These are phyloP conservation scores for Fusarium subtropicale DNA, from an alignment of 2,329 filamentous ascomycete genomes.

Conservation along the genomic window DNA sequence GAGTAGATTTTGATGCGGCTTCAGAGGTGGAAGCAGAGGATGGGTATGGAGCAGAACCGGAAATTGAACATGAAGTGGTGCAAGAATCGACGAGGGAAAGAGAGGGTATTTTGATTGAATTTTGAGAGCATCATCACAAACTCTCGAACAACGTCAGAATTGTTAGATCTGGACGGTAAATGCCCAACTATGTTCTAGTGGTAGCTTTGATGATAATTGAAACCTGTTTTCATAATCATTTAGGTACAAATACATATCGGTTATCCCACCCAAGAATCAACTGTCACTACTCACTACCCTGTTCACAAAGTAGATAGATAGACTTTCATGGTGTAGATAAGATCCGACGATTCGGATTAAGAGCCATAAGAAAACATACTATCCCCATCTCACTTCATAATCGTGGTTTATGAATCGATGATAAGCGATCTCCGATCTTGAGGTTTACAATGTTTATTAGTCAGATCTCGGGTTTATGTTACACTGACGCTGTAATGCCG, in stretches of 20 bases:
- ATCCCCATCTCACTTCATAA: background rate
- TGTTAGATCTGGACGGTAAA: background rate
- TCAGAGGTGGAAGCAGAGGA: slow-evolving; percentile 4
- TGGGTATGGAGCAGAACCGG: slow-evolving; percentile 4
- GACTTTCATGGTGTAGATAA: background rate
- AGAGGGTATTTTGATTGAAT: slow-evolving; percentile 31
- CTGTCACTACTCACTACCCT: background rate
- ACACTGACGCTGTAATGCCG: slow-evolving; percentile 10
- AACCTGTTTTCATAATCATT: background rate
- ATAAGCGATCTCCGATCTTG: background rate
- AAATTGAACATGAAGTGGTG: background rate
- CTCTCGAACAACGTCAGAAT: background rate
- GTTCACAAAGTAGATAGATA: background rate
- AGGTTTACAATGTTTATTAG: background rate
- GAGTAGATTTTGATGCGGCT: background rate
- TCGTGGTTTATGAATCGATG: background rate
- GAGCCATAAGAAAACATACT: background rate
- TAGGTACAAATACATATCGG: background rate
- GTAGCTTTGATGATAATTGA: background rate
- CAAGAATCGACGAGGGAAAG: slow-evolving; percentile 1
- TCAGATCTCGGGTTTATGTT: slow-evolving; percentile 15
- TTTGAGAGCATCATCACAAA: background rate
- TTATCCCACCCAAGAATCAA: background rate
- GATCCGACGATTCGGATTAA: background rate
- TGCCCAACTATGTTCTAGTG: background rate